phyloP scores from a whole-genome alignment of 495 filamentous ascomycete genomes.

The Lophiostoma macrostomum region DNA sequence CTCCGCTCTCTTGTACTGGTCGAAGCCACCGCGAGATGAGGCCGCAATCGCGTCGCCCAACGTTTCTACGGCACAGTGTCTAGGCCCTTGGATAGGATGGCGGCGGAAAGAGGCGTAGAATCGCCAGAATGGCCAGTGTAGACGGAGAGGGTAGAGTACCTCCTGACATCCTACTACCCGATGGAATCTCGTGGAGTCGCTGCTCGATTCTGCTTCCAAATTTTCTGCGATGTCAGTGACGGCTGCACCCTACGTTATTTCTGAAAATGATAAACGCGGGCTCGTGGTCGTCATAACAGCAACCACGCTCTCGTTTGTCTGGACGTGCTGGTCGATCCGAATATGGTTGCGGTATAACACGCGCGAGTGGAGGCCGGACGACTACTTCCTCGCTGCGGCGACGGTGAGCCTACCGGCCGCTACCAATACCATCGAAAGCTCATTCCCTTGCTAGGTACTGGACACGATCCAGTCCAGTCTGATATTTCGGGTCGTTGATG shows the following conservation, averaged over 20 bases:
- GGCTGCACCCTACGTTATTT: slow-evolving; percentile 21
- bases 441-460: slow-evolving; percentile 8
- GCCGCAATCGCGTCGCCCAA: no score
- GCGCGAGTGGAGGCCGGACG: slow-evolving; percentile 19
- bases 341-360: slow-evolving; percentile 12
- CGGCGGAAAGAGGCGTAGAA: no score
- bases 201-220: no score
- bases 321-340: slow-evolving; percentile 21
- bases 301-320: slow-evolving; percentile 22
- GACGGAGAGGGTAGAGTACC: no score
- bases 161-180: no score
- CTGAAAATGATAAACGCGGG: slow-evolving; percentile 20
- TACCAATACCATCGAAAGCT: neutral
- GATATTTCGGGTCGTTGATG: slow-evolving; percentile 11
- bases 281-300: slow-evolving; percentile 20
- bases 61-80: no score
- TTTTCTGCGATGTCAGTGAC: slow-evolving; percentile 1
- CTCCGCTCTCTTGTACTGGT: no score
- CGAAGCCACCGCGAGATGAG: no score
- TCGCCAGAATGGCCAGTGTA: no score
- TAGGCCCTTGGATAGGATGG: no score
- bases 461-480: slow-evolving; percentile 11
- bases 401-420: slow-evolving; percentile 3
- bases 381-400: slow-evolving; percentile 23
- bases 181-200: no score